Conservation (phyloP, 345 rosid genomes). For the Fremontodendron californicum region DNA sequence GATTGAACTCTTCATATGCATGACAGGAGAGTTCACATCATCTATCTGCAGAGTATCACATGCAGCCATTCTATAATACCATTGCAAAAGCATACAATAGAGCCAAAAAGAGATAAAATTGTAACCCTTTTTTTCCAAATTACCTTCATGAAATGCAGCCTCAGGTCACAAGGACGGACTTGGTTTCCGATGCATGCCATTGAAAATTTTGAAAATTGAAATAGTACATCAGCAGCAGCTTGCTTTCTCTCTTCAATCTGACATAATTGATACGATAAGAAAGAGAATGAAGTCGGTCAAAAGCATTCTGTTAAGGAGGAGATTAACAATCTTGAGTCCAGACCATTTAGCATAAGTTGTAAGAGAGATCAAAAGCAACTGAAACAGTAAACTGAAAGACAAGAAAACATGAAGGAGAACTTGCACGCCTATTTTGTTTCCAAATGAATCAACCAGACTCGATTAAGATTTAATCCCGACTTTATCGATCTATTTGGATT, state of each 20-base stretch:
- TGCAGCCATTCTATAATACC: neutral
- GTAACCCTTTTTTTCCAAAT: neutral
- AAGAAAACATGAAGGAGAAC: neutral
- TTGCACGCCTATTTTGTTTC: neutral
- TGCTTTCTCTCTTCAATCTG: constrained; percentile 83
- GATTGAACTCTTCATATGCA: neutral
- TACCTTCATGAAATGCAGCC: constrained; percentile 97
- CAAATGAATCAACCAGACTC: neutral
- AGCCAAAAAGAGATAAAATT: neutral
- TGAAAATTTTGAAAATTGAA: constrained; percentile 81
- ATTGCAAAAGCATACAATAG: neutral
- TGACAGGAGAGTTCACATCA: neutral
- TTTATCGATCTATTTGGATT: neutral
- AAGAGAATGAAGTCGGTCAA: neutral
- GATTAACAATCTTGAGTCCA: neutral
- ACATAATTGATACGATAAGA: neutral
- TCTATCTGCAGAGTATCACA: neutral
- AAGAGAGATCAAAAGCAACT: neutral
- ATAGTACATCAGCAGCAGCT: constrained; percentile 92
- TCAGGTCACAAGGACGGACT: constrained; percentile 80
- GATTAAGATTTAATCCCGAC: neutral
- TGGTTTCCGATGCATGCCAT: constrained; percentile 89
- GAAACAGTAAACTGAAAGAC: neutral
- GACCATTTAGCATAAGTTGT: neutral
- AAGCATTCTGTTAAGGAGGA: constrained; percentile 7